These are phyloP conservation scores for Solanum chiquidenum DNA, from an alignment of 257 asterid species.

Conservation along the genomic window DNA sequence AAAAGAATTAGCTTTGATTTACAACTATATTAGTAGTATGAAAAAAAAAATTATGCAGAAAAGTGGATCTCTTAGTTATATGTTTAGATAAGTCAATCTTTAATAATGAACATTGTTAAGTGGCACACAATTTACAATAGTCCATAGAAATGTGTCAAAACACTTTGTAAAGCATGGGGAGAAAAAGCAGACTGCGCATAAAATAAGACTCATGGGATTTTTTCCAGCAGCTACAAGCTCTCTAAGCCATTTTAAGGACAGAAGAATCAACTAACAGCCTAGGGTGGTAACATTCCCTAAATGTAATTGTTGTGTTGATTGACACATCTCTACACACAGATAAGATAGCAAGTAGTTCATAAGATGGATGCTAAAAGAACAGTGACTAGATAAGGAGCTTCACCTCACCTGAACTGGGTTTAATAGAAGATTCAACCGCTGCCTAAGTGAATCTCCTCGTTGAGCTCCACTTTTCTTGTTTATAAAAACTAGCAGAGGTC, in stretches of 20 bases:
- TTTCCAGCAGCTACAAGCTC: background rate
- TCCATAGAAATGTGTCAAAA: background rate
- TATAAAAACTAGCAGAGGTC: conserved; percentile 81
- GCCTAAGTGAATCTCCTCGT: conserved; percentile 78
- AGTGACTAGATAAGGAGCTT: background rate
- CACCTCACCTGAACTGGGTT: conserved; percentile 91
- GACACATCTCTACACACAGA: background rate
- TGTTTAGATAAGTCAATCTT: background rate
- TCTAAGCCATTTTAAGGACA: background rate
- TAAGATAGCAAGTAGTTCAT: background rate
- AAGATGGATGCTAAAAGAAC: background rate
- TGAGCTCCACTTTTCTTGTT: conserved; percentile 99
- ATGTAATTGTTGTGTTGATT: background rate
- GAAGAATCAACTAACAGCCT: background rate
- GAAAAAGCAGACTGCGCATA: background rate
- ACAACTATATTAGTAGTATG: background rate
- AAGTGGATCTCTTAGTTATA: background rate
- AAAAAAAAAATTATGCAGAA: background rate
- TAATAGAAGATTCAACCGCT: conserved; percentile 66
- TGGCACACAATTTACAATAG: background rate
- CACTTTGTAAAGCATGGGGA: background rate
- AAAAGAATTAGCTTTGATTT: background rate
- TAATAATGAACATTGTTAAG: background rate
- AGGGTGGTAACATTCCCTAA: background rate
- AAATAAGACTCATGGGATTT: background rate